Evolutionary conservation across 2,329 filamentous ascomycete species (phyloP).

Genomic region (Epichloe gansuensis): DNA sequence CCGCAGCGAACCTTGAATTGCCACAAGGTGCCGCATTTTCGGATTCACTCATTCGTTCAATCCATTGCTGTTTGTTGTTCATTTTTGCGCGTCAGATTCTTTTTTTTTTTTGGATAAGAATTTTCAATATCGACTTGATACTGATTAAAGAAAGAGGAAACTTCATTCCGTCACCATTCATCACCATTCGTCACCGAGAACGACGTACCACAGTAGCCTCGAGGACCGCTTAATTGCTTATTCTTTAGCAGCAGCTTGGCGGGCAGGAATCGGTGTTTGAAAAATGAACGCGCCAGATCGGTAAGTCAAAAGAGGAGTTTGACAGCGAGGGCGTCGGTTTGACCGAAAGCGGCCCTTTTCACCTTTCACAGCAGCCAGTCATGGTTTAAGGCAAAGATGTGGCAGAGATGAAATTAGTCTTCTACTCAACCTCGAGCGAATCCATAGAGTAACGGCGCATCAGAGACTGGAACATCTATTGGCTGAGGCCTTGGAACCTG

Average conservation of each 20-base stretch:
- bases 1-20: background rate
- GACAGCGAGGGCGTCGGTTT: background rate
- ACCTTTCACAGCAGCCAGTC: background rate
- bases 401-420: background rate
- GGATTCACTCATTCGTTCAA: background rate
- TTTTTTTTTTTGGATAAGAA: slow-evolving; percentile 4
- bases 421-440: background rate
- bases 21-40: background rate
- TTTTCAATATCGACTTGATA: background rate
- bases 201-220: background rate
- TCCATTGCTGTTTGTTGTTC: background rate
- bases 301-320: slow-evolving; percentile 23
- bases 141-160: too few relatives aligned
- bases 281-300: slow-evolving; percentile 46
- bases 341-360: background rate
- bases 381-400: background rate
- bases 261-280: slow-evolving; percentile 1
- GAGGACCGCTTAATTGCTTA: background rate
- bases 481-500: background rate
- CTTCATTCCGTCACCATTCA: background rate
- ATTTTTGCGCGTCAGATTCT: background rate
- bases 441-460: background rate
- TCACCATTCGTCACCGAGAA: background rate
- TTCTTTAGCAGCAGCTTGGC: background rate
- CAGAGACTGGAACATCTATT: background rate